Conservation (phyloP, 129 eudicot genomes). For the Flaveria linearis region DNA sequence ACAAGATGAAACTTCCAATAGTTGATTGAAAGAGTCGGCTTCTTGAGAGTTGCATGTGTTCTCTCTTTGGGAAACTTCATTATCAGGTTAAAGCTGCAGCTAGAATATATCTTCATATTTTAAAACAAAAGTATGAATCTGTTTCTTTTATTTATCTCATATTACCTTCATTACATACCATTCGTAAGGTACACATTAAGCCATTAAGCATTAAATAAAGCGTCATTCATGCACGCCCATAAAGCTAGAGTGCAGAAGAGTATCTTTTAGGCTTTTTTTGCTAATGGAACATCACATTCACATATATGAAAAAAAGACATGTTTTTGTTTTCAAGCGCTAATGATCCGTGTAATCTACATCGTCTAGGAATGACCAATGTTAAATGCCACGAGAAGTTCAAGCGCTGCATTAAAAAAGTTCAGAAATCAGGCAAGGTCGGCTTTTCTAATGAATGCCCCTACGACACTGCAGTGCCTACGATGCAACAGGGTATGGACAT, state of each 20-base stretch:
- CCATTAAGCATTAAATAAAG: background rate
- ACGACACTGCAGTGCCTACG: constrained; percentile 77
- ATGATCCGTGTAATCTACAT: constrained; percentile 7
- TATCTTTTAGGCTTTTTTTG: background rate
- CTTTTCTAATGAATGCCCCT: constrained; percentile 72
- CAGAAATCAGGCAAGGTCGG: constrained; percentile 80
- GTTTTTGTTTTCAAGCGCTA: background rate
- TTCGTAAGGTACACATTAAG: background rate
- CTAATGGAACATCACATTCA: background rate
- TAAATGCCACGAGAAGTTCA: constrained; percentile 91
- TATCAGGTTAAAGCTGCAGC: constrained; percentile 11
- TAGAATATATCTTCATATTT: background rate
- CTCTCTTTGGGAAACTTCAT: background rate
- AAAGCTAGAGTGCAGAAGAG: background rate
- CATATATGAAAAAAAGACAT: background rate
- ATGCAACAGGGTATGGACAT: constrained; percentile 99
- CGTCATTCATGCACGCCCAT: background rate
- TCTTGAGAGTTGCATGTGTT: constrained; percentile 12
- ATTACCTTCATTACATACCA: background rate
- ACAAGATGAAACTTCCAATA: background rate
- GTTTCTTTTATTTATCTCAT: constrained; percentile 10
- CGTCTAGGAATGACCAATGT: constrained; percentile 71
- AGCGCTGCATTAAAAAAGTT: constrained; percentile 83
- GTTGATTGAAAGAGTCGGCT: constrained; percentile 10
- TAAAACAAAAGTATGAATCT: background rate